Percentiles rank a stretch among this genome's conserved stretches.
phyloP scores from a whole-genome alignment of 2,329 filamentous ascomycete genomes.

The Monosporascus sp. region DNA sequence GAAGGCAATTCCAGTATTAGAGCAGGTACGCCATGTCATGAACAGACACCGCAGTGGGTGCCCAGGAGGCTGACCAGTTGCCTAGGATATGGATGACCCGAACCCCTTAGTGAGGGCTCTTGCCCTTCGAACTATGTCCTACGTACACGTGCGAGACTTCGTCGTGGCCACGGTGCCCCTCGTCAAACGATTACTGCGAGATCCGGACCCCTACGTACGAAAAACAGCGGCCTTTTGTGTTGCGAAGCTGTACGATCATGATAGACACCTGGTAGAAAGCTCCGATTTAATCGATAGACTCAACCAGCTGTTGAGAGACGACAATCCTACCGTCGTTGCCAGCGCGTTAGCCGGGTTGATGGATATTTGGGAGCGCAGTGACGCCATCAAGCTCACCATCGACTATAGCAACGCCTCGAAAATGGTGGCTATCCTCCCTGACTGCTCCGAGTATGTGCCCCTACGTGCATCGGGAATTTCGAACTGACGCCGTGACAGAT shows the following conservation, averaged over 20 bases:
- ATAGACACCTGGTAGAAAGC: slow-evolving; percentile 79
- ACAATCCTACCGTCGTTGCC: slow-evolving; percentile 95
- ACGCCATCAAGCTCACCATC: slow-evolving; percentile 95
- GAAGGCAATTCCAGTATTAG: slow-evolving; percentile 82
- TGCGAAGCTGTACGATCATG: slow-evolving; percentile 96
- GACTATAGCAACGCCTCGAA: slow-evolving; percentile 97
- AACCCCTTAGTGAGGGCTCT: slow-evolving; percentile 92
- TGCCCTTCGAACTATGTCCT: slow-evolving; percentile 91
- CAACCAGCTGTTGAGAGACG: slow-evolving; percentile 84
- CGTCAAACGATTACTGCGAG: slow-evolving; percentile 76
- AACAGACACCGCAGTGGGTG: background rate
- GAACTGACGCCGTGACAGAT: slow-evolving; percentile 48
- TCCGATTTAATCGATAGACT: slow-evolving; percentile 90
- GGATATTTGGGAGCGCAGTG: slow-evolving; percentile 98
- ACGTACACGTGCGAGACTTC: slow-evolving; percentile 93
- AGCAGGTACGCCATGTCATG: slow-evolving; percentile 53
- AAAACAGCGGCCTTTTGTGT: slow-evolving; percentile 97
- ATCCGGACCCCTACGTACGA: slow-evolving; percentile 90
- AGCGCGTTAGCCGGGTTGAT: slow-evolving; percentile 86
- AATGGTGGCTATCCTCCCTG: slow-evolving; percentile 91
- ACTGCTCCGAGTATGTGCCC: slow-evolving; percentile 83
- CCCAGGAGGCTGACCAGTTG: slow-evolving; percentile 11
- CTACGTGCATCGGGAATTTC: background rate
- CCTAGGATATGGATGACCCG: slow-evolving; percentile 82
- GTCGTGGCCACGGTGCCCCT: slow-evolving; percentile 85